These are phyloP conservation scores for Ilyonectria mors-panacis DNA, from an alignment of 2,329 filamentous ascomycete species.

Conservation along the genomic window DNA sequence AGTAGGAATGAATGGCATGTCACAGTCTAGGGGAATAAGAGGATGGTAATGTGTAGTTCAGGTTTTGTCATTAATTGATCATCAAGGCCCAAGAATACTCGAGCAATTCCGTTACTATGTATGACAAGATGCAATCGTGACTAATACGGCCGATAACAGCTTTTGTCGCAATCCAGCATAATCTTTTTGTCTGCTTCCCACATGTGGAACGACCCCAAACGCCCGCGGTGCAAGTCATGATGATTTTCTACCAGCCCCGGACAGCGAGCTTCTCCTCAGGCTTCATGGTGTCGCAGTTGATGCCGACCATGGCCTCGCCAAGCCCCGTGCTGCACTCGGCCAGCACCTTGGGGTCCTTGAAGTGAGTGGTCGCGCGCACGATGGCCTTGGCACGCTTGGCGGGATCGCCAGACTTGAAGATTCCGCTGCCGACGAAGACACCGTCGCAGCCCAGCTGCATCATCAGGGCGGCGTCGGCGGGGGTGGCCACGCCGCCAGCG, in stretches of 20 bases:
- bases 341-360: conserved; percentile 85
- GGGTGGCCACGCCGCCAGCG: conserved; percentile 98
- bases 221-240: background rate
- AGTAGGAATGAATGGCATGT: conserved; percentile 37
- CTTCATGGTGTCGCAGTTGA: conserved; percentile 86
- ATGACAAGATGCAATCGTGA: background rate
- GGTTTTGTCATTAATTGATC: background rate
- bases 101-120: background rate
- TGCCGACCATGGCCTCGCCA: conserved; percentile 98
- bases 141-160: background rate
- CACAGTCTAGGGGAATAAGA: background rate
- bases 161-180: background rate
- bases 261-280: conserved; percentile 86
- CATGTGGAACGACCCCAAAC: background rate
- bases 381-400: conserved; percentile 93
- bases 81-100: background rate
- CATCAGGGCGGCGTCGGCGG: conserved; percentile 94
- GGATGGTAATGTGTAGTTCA: background rate
- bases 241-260: conserved; percentile 81
- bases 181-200: background rate
- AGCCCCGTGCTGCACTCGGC: conserved; percentile 90
- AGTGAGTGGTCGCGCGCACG: conserved; percentile 94
- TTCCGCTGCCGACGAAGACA: conserved; percentile 96
- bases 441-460: conserved; percentile 99
- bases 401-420: conserved; percentile 97